Conservation (phyloP, 2,329 filamentous ascomycete species). For the Apiospora rasikravindrae region DNA sequence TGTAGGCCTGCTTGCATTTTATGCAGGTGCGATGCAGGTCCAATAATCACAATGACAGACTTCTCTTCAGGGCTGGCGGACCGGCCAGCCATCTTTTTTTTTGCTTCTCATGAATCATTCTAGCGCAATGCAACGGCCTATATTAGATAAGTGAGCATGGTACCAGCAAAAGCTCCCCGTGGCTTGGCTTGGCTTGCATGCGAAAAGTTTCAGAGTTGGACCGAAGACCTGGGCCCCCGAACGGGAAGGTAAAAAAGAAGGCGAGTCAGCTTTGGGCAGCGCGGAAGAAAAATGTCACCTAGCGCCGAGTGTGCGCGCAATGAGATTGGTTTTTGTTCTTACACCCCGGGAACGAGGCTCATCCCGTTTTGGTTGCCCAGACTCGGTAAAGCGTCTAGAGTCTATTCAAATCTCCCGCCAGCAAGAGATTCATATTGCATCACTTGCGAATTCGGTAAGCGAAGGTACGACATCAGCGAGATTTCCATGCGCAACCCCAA, state of each 20-base stretch:
- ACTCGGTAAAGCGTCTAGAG: neutral
- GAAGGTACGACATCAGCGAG: neutral
- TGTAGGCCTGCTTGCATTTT: neutral
- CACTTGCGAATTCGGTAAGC: neutral
- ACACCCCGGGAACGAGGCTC: neutral
- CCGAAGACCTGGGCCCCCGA: conserved; percentile 6
- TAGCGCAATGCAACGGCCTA: neutral
- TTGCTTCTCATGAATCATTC: neutral
- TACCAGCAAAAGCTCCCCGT: neutral
- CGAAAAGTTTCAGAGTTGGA: conserved; percentile 6
- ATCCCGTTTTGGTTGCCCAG: neutral
- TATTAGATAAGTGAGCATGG: neutral
- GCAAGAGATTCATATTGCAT: neutral
- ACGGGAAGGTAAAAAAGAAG: conserved; percentile 5
- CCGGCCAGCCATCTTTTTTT: neutral
- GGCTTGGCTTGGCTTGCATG: conserved; percentile 10
- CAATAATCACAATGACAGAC: neutral
- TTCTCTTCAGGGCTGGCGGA: neutral
- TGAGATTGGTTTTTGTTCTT: neutral
- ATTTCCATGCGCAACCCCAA: neutral
- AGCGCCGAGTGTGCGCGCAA: neutral
- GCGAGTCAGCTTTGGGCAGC: neutral
- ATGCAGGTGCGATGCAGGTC: neutral
- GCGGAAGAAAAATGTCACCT: neutral
- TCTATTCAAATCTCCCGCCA: neutral